A percentile compares a stretch with the other conserved stretches of the same genome.
phyloP scores from a whole-genome alignment of 2,329 filamentous ascomycete genomes.

The Byssoonygena ceratinophila region DNA sequence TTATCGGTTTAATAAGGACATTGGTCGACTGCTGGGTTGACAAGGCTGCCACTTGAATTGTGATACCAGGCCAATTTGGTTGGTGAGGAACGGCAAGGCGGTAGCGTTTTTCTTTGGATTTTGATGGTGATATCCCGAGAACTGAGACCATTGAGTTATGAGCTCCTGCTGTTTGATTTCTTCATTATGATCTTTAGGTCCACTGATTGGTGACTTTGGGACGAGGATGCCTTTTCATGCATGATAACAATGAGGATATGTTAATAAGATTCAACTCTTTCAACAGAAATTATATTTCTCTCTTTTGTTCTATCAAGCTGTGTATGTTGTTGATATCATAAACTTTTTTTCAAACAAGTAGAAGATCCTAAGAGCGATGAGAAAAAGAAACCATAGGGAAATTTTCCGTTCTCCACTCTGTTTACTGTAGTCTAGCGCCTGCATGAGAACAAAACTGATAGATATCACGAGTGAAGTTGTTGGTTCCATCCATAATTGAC shows the following conservation, averaged over 20 bases:
- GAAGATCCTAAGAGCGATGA: too few species aligned
- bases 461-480: too few species aligned
- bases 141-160: not conserved
- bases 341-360: too few species aligned
- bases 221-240: not conserved
- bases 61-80: not conserved
- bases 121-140: not conserved
- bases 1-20: constrained; percentile 36
- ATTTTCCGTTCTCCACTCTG: too few species aligned
- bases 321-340: not conserved
- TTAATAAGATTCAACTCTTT: not conserved
- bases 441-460: too few species aligned
- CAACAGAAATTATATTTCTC: not conserved
- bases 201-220: not conserved
- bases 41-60: constrained; percentile 9
- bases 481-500: too few species aligned
- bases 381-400: too few species aligned
- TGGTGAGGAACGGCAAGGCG: not conserved
- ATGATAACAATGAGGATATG: not conserved
- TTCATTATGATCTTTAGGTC: not conserved
- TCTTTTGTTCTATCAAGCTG: not conserved
- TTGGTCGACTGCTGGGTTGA: constrained; percentile 35
- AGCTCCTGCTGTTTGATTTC: not conserved
- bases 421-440: too few species aligned
- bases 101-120: not conserved